Conservation (phyloP, 2,329 filamentous ascomycete genomes). For the Fusarium ramigenum region DNA sequence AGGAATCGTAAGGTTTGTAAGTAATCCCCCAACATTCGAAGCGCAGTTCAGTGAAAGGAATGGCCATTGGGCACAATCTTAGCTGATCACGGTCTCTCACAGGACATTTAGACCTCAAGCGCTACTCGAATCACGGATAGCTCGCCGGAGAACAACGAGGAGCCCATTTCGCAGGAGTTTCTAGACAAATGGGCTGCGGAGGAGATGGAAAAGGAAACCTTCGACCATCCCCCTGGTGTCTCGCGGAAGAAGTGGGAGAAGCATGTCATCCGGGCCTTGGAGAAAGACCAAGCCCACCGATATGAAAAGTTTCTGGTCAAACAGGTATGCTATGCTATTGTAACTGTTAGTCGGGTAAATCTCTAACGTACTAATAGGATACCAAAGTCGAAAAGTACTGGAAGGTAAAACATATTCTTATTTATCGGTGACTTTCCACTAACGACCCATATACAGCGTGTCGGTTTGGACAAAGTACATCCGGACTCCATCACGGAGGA, state of each 20-base stretch:
- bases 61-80: neutral
- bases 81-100: neutral
- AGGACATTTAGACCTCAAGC: neutral
- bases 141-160: neutral
- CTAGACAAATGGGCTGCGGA: neutral
- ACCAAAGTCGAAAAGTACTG: neutral
- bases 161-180: neutral
- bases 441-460: neutral
- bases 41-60: neutral
- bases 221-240: neutral
- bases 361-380: neutral
- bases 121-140: neutral
- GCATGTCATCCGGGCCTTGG: neutral
- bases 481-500: neutral
- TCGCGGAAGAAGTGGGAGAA: neutral
- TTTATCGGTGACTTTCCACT: neutral
- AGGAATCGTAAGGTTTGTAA: neutral
- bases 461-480: neutral
- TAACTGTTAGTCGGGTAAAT: neutral
- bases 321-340: neutral
- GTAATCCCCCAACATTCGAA: neutral
- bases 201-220: neutral
- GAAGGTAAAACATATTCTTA: neutral
- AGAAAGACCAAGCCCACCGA: neutral
- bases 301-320: neutral